Conservation (phyloP, 2,329 filamentous ascomycete species). For the Fusarium citri region DNA sequence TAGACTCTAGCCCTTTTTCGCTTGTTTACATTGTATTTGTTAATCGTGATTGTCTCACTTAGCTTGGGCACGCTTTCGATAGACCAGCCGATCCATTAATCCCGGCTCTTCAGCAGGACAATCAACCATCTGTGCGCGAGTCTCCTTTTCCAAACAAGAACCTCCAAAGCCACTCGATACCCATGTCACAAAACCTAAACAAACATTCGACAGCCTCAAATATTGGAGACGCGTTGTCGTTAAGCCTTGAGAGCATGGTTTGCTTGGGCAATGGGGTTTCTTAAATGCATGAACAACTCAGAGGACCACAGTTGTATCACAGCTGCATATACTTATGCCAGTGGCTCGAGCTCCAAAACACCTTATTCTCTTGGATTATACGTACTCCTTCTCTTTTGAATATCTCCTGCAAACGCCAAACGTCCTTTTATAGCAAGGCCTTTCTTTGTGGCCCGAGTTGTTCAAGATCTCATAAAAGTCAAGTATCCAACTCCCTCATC, state of each 20-base stretch:
- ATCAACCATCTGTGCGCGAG: constrained; percentile 5
- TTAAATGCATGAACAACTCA: constrained; percentile 12
- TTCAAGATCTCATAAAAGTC: constrained; percentile 11
- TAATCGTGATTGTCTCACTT: constrained; percentile 32
- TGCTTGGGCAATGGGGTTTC: neutral
- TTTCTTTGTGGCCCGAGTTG: constrained; percentile 21
- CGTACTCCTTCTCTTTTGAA: constrained; percentile 28
- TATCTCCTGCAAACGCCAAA: constrained; percentile 27
- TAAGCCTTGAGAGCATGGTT: neutral
- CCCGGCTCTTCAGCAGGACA: constrained; percentile 15
- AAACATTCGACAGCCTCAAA: constrained; percentile 10
- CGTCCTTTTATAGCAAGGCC: constrained; percentile 15
- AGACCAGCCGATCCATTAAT: constrained; percentile 13
- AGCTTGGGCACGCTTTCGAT: constrained; percentile 32
- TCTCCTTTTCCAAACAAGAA: constrained; percentile 22
- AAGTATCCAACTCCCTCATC: constrained; percentile 31
- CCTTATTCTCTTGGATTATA: constrained; percentile 14
- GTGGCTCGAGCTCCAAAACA: constrained; percentile 21
- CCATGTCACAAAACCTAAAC: constrained; percentile 6
- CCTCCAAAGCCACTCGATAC: neutral
- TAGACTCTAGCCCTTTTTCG: constrained; percentile 2
- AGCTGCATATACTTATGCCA: constrained; percentile 19
- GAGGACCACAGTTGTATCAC: constrained; percentile 15
- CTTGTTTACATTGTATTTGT: constrained; percentile 21
- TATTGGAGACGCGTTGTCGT: constrained; percentile 3